phyloP scores from a whole-genome alignment of 2,329 filamentous ascomycete species.

The Ascochyta viciae-villosae region DNA sequence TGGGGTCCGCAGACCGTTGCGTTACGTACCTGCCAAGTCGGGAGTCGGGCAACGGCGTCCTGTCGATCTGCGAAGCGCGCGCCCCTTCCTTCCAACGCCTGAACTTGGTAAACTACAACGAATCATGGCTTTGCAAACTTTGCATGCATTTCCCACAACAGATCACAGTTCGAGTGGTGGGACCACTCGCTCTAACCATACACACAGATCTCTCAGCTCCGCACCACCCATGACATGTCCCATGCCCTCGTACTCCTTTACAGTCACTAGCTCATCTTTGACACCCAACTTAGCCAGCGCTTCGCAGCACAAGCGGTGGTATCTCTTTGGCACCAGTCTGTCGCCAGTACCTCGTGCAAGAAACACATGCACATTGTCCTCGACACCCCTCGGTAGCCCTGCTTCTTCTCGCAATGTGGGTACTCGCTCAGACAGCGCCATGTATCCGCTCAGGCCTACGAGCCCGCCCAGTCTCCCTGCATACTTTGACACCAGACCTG shows the following conservation, averaged over 20 bases:
- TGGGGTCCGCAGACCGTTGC: constrained; percentile 4
- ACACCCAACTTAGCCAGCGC: constrained; percentile 51
- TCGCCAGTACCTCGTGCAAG: constrained; percentile 57
- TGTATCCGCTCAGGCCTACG: constrained; percentile 56
- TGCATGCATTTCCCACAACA: too few species aligned
- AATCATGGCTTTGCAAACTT: neutral
- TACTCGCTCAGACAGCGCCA: constrained; percentile 53
- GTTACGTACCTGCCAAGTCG: constrained; percentile 15
- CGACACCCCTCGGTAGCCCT: constrained; percentile 42
- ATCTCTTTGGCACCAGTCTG: constrained; percentile 55
- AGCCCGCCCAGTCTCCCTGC: constrained; percentile 52
- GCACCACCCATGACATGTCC: constrained; percentile 54
- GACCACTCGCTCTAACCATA: constrained; percentile 52
- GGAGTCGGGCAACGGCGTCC: constrained; percentile 6
- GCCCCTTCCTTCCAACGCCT: neutral
- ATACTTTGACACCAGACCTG: constrained; percentile 52
- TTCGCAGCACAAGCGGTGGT: constrained; percentile 53
- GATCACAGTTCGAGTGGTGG: constrained; percentile 37
- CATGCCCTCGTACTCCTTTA: constrained; percentile 58
- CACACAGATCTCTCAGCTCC: constrained; percentile 56
- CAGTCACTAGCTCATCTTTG: constrained; percentile 47
- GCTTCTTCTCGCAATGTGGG: constrained; percentile 48
- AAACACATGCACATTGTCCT: constrained; percentile 53
- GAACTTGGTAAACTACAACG: neutral
- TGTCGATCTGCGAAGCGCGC: constrained; percentile 10